Evolutionary conservation across 2,329 filamentous ascomycete genomes (phyloP), one percentile per base, ranked within the genome.

Genomic region (Colletotrichum falcatum): DNA sequence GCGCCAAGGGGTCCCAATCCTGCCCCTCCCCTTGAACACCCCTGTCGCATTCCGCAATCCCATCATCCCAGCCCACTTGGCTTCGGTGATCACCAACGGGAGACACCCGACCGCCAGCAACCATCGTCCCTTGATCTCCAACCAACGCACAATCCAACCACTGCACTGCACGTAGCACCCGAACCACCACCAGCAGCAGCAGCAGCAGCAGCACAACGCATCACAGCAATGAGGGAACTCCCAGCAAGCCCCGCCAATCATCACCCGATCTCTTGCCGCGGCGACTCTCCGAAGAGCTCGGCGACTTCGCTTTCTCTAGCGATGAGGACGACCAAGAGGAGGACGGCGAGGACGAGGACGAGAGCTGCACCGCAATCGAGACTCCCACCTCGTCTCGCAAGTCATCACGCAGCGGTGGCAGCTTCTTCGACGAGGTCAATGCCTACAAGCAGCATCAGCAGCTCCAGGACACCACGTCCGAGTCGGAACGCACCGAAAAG

Each of bases 311-410:
- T 30, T 70, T 54, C 44, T 70, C 67, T 9, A 70, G 60, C 18
- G 65, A 65, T 46, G 67, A 67, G 23, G 59, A 70, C 37, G 33
- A 62, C 18, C 39, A 65, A 2, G 35, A 68, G 46, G 49, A 48
- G 4, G 37, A 39, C 6, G 48, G 33, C n/a, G 35, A 66, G 2
- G 58, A 70, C 5, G 44, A 62, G 33, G 62, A 56, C 33, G 49
- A 67, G 33, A 54, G 12, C 18, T 51, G 28, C 26, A 28, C 48
- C 20, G 58, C 51, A 4, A 23, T 66, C 20, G 64, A 56, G 18
- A 70, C 67, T 26, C 67, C 67, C 5, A 35, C 60, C 28, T 70
- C 64, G 8, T 70, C 67, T 37, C 56, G 64, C 51, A 70, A 70
- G 35, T 54, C 42, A 7, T 70, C 64, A 23, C 58, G 56, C 18